Base-by-base conservation (phyloP, 2,329 filamentous ascomycete genomes). In the Coleophoma eucalyptorum region DNA sequence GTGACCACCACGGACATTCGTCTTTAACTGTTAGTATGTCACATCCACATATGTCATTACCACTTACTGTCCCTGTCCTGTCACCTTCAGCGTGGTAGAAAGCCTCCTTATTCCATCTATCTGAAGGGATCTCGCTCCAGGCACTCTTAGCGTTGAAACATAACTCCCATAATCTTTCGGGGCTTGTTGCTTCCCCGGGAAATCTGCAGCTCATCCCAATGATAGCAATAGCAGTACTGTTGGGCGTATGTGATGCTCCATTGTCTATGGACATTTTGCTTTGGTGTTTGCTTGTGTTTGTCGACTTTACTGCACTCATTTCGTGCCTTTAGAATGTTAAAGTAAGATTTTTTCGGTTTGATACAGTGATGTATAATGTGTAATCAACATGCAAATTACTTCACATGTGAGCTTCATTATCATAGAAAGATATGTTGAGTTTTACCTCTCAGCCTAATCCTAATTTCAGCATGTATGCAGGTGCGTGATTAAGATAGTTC, bases 131-230 rank as follows among this genome's bases (percentile, higher is more conserved):
- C 15, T 47, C 69, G 1, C 72, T 72, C 76, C 75, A 79, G 19
- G 76, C 75, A 31, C 71, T 76, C 38, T 71, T 65, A 16, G 68
- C 72, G 1, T 64, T 55, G 5, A 65, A 62, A 13, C 79, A 58
- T 55, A 78, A 72, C 20, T 73, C 63, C 77, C 77, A 80, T 0
- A 80, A 67, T 15, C 66, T 59, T 42, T 72, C 68, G 0, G 75
- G 69, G 3, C 68, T 69, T 3, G 63, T 69, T 7, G 74, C 55
- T 34, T 60, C 65, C 40, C 68, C 64, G 1, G 70, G 69, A 1
- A 72, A 59, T 50, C 65, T 69, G 38, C 67, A 67, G 6, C 68
- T 64, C 44, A 67, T 62, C 3, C 70, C 70, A 15, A 73, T 51
- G 5, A 73, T 47, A 6, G 67, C 67, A 12, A 65, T 58, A 11